Evolutionary conservation across 441 rosid genomes (phyloP).

Genomic region (Geranium incanum): DNA sequence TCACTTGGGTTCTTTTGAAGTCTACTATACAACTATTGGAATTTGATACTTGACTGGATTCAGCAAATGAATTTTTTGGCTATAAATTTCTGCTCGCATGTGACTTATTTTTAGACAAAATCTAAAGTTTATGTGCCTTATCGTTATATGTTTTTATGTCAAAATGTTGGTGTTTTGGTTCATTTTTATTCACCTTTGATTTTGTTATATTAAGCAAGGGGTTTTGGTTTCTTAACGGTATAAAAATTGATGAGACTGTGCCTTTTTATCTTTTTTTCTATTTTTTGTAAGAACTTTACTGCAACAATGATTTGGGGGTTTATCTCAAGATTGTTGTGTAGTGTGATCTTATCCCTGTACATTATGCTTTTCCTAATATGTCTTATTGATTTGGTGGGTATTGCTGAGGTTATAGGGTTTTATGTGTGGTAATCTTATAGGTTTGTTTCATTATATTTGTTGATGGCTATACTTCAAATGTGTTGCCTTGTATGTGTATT

Average conservation of each 20-base stretch:
- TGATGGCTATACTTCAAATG: neutral
- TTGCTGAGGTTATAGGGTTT: neutral
- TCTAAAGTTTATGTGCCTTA: neutral
- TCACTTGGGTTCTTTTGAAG: neutral
- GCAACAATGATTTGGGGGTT: neutral
- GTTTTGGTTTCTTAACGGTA: neutral
- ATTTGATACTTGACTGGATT: neutral
- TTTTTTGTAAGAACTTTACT: neutral
- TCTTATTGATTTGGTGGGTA: neutral
- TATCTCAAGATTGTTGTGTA: neutral
- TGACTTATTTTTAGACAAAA: neutral
- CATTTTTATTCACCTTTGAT: neutral
- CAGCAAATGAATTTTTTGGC: neutral
- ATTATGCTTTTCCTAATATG: neutral
- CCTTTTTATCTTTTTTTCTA: neutral
- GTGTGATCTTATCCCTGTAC: neutral
- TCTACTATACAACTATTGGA: neutral
- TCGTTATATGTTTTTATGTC: neutral
- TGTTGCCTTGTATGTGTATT: neutral
- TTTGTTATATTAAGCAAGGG: neutral
- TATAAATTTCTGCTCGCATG: neutral
- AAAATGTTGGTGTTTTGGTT: neutral
- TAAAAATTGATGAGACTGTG: neutral
- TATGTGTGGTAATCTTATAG: neutral
- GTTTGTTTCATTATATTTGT: neutral